These are phyloP conservation scores for Botrytis cinerea DNA, from an alignment of 2,329 filamentous ascomycete species.

Conservation along the genomic window DNA sequence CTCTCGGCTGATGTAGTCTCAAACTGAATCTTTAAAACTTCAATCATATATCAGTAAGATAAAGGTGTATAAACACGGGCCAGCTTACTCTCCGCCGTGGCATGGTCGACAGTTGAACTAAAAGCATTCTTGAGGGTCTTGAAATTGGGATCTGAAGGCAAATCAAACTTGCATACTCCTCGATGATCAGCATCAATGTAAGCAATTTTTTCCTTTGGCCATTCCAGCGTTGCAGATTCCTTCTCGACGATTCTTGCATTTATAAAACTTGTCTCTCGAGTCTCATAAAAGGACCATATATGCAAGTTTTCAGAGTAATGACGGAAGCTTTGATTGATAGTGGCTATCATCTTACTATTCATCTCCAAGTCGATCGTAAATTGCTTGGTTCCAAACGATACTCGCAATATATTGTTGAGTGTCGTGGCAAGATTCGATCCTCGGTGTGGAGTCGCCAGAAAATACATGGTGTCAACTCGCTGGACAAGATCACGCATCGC, in stretches of 20 bases:
- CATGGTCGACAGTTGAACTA: conserved; percentile 34
- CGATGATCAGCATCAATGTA: conserved; percentile 41
- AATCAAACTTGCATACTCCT: conserved; percentile 41
- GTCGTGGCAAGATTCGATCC: conserved; percentile 45
- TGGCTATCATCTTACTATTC: conserved; percentile 43
- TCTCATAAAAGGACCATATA: conserved; percentile 46
- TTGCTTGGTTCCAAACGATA: conserved; percentile 35
- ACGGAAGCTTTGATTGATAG: conserved; percentile 50
- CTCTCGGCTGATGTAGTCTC: neutral
- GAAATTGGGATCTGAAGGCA: conserved; percentile 35
- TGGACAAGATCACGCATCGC: neutral
- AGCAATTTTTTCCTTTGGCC: conserved; percentile 35
- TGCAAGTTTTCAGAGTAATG: conserved; percentile 43
- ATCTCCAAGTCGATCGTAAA: conserved; percentile 46
- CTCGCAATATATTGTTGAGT: conserved; percentile 44
- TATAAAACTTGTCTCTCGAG: neutral
- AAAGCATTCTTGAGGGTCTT: conserved; percentile 26
- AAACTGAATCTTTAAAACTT: neutral
- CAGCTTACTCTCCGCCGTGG: conserved; percentile 21
- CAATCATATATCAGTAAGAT: neutral
- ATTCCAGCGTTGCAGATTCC: conserved; percentile 39
- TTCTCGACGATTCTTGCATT: conserved; percentile 37
- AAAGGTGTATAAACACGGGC: neutral
- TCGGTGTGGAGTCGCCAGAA: conserved; percentile 47
- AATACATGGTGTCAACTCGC: conserved; percentile 43